Evolutionary conservation across 2,329 filamentous ascomycete genomes (phyloP).

Genomic region (Colletotrichum lindemuthianum): DNA sequence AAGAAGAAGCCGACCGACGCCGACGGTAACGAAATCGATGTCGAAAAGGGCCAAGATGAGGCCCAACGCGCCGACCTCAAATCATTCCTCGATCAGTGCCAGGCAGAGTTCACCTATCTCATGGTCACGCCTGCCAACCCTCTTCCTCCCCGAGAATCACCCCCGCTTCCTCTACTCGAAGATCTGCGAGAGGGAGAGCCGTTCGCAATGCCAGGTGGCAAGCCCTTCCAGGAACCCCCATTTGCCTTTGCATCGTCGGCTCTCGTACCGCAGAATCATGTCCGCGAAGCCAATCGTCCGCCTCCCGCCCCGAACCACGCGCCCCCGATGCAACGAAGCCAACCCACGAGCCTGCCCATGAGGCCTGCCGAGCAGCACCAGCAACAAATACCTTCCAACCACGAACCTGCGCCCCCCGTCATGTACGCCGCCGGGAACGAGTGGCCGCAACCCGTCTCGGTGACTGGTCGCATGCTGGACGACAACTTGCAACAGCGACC

Average conservation of each 20-base stretch:
- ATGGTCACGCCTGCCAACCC: slow-evolving; percentile 76
- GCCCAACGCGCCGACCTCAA: slow-evolving; percentile 64
- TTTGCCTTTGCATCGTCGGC: slow-evolving; percentile 41
- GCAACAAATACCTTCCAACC: slow-evolving; percentile 63
- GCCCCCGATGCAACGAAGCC: slow-evolving; percentile 58
- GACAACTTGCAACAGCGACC: slow-evolving; percentile 44
- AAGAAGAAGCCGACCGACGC: slow-evolving; percentile 44
- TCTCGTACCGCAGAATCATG: slow-evolving; percentile 60
- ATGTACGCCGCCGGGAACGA: slow-evolving; percentile 49
- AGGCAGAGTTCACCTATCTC: slow-evolving; percentile 73
- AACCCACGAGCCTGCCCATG: slow-evolving; percentile 45
- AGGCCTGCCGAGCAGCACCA: slow-evolving; percentile 53
- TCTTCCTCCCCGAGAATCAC: slow-evolving; percentile 70
- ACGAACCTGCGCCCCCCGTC: slow-evolving; percentile 55
- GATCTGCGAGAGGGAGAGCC: slow-evolving; percentile 66
- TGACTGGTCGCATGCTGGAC: slow-evolving; percentile 44
- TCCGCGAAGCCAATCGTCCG: slow-evolving; percentile 64
- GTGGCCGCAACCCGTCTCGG: slow-evolving; percentile 44
- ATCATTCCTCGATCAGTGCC: slow-evolving; percentile 71
- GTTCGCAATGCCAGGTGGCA: slow-evolving; percentile 55
- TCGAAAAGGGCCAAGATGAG: slow-evolving; percentile 58
- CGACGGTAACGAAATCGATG: slow-evolving; percentile 58
- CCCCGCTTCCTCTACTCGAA: slow-evolving; percentile 66
- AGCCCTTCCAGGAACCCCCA: slow-evolving; percentile 45
- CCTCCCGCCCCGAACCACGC: slow-evolving; percentile 69